Percentiles rank a stretch among this genome's conserved stretches.
Evolutionary conservation across 768 basidiomycete species (phyloP).

Genomic region (Lactifluus hygrophoroides): DNA sequence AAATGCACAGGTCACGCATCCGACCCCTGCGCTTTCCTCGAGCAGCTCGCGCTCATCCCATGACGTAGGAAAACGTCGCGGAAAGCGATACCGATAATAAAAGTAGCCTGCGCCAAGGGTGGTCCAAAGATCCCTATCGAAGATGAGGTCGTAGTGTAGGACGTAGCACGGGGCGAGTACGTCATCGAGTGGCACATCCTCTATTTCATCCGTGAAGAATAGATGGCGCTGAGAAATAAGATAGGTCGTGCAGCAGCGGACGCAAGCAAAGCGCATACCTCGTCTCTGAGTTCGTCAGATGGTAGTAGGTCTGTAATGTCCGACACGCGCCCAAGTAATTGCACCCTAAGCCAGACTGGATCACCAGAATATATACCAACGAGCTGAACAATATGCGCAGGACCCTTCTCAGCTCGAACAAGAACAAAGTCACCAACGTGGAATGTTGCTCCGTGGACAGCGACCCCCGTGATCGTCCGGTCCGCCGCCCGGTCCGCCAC

Average conservation of each 20-base stretch:
- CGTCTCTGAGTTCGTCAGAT: constrained; percentile 38
- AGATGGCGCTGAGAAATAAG: constrained; percentile 43
- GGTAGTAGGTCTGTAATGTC: constrained; percentile 36
- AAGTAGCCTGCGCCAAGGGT: constrained; percentile 39
- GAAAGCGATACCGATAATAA: constrained; percentile 49
- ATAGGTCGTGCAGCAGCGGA: not conserved
- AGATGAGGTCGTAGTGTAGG: constrained; percentile 29
- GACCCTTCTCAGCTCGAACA: constrained; percentile 38
- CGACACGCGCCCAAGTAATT: constrained; percentile 42
- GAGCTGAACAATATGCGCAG: constrained; percentile 52
- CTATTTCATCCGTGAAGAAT: constrained; percentile 46
- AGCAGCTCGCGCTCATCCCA: constrained; percentile 34
- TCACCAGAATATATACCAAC: constrained; percentile 25
- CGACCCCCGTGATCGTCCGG: constrained; percentile 37
- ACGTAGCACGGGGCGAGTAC: constrained; percentile 45
- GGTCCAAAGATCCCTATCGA: constrained; percentile 16
- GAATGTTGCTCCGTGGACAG: constrained; percentile 40
- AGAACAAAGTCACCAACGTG: constrained; percentile 57
- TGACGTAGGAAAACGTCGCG: constrained; percentile 8
- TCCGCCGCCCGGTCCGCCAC: too few species aligned
- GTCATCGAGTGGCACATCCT: constrained; percentile 27
- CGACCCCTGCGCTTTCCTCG: constrained; percentile 28
- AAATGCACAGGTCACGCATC: constrained; percentile 40
- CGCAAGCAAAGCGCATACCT: constrained; percentile 33
- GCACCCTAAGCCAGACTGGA: constrained; percentile 9